Base-by-base conservation (phyloP, 2,329 filamentous ascomycete species). In the Tolypocladium amazonense region DNA sequence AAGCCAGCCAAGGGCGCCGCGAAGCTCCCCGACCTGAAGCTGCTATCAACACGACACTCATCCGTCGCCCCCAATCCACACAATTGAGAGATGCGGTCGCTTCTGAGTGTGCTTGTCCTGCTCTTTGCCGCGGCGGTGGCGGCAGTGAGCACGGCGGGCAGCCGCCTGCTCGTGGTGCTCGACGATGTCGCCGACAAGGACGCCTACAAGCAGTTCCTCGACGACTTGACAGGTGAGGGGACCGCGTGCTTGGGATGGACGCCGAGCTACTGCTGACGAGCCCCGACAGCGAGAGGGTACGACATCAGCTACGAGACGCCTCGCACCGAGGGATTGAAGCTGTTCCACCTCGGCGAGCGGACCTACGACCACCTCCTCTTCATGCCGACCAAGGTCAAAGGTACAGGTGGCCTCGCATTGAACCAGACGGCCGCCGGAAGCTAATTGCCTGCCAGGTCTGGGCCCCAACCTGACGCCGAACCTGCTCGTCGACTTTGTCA, bases 311-410 rank as follows among this genome's bases (percentile, higher is more conserved):
- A 92, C 72, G 86, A 92, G 73, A 92, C 91, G 9, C 90, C 91
- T 62, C 94, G 94, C 77, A 89, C 85, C 72, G 85, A 91, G 58
- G 79, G 81, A 57, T 77, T 97, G 68, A 82, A 84, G 57, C 81
- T 99, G 65, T 96, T 97, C 79, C 81, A 85, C 71, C 86, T 94
- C 64, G 94, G 93, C 71, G 90, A 94, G 77, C 86, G 89, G 73
- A 86, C 84, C 64, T 97, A 92, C 76, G 93, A 97, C 76, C 93
- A 99, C 76, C 78, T 97, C 65, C 75, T 97, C 64, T 82, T 99
- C 66, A 85, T 97, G 64, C 94, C 94, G 58, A 86, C 88, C 62
- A 96, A 93, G 76, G 85, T 90, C 38, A 99, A 99, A 83, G 92
- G 89, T 91, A 39, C 53, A 60, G 39, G n/a, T 72, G 18, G 50